Conservation (phyloP, 2,329 filamentous ascomycete species). For the Fusarium proliferatum region DNA sequence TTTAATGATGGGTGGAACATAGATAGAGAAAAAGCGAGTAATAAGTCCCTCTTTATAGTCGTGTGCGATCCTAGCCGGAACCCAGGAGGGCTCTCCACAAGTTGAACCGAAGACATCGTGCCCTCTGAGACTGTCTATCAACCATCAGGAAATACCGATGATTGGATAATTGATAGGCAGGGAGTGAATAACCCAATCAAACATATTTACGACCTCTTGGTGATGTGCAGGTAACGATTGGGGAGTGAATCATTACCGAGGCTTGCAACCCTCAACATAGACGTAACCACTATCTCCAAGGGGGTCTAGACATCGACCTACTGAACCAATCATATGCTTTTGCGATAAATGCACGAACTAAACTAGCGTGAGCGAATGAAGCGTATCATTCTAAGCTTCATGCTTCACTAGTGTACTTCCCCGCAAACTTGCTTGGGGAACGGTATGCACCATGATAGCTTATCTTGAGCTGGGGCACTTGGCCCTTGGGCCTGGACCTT, state of each 20-base stretch:
- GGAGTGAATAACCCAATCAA: not conserved
- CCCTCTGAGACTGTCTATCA: not conserved
- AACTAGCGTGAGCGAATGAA: not conserved
- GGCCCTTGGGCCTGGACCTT: not conserved
- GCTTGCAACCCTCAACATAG: not conserved
- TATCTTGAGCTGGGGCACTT: not conserved
- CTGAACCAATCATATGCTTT: not conserved
- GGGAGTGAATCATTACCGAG: not conserved
- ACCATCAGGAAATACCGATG: not conserved
- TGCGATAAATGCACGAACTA: not conserved
- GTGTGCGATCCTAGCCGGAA: too few relatives aligned
- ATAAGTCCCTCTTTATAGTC: not conserved
- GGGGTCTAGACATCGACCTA: not conserved
- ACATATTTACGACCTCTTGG: not conserved
- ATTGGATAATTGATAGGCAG: not conserved
- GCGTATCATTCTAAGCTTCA: not conserved
- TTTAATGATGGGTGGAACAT: not conserved
- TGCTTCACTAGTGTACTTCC: not conserved
- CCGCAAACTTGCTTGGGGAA: not conserved
- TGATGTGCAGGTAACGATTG: not conserved
- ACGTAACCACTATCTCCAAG: not conserved
- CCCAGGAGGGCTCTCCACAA: not conserved
- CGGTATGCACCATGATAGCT: not conserved
- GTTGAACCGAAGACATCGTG: not conserved
- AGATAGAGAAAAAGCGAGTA: not conserved